Evolutionary conservation across 1,139 yeast species (phyloP).

Genomic region (Suhomyces taliae): DNA sequence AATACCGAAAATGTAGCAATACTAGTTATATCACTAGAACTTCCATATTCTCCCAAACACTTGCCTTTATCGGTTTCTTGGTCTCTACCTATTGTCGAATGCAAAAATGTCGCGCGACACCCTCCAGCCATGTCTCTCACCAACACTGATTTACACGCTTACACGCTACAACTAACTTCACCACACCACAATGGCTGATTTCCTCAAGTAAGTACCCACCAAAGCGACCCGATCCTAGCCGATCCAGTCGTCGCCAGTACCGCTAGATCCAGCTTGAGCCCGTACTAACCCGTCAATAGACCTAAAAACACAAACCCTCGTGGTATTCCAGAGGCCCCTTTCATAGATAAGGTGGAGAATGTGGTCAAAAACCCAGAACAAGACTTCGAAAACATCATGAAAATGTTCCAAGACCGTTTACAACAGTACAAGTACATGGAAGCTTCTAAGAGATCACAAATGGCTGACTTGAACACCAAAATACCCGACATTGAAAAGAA

Average conservation of each 20-base stretch:
- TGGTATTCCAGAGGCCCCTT: conserved; percentile 96
- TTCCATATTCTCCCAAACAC: too few relatives aligned
- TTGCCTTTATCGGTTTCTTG: too few relatives aligned
- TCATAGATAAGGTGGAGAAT: conserved; percentile 80
- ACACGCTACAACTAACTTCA: background rate
- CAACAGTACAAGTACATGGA: conserved; percentile 88
- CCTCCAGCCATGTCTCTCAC: background rate
- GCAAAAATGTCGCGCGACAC: background rate
- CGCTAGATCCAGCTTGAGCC: background rate
- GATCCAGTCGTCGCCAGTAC: background rate
- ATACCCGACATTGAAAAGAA: conserved; percentile 91
- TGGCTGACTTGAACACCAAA: conserved; percentile 65
- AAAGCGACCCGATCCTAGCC: background rate
- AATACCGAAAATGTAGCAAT: too few relatives aligned
- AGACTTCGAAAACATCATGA: conserved; percentile 71
- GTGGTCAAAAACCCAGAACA: conserved; percentile 60
- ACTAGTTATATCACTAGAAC: too few relatives aligned
- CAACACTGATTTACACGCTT: background rate
- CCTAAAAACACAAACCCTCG: conserved; percentile 71
- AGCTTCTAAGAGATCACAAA: conserved; percentile 70
- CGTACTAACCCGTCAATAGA: conserved; percentile 32
- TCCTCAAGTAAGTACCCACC: conserved; percentile 15
- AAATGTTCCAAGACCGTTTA: conserved; percentile 73
- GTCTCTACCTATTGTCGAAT: background rate
- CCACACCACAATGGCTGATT: conserved; percentile 15